phyloP scores from a whole-genome alignment of 2,329 filamentous ascomycete genomes.

The Helminthosporium solani region DNA sequence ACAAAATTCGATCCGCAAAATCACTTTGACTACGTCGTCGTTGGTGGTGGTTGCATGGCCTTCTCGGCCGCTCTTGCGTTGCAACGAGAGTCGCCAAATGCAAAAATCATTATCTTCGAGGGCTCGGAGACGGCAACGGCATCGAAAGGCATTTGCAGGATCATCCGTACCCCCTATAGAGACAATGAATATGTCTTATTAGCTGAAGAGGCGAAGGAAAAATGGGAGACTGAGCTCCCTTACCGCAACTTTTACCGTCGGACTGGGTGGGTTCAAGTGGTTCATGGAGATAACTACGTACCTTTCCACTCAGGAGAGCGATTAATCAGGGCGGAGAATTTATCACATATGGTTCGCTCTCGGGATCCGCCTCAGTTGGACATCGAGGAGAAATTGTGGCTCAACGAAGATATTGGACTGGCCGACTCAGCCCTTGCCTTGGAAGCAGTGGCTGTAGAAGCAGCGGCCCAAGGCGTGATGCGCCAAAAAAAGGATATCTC shows the following conservation, averaged over 20 bases:
- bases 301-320: neutral
- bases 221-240: constrained; percentile 1
- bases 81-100: neutral
- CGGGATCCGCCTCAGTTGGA: neutral
- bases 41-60: neutral
- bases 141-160: neutral
- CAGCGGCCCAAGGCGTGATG: neutral
- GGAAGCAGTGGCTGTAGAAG: neutral
- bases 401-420: neutral
- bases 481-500: neutral
- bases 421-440: neutral
- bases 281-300: neutral
- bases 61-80: neutral
- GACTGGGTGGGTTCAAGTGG: constrained; percentile 1
- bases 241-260: constrained; percentile 1
- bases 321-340: neutral
- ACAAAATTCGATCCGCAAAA: neutral
- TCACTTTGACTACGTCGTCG: neutral
- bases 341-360: neutral
- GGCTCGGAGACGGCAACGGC: neutral
- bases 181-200: neutral
- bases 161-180: neutral
- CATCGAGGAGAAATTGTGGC: neutral
- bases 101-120: neutral
- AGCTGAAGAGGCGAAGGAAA: neutral